These are phyloP conservation scores for Penicillium turbatum DNA, from an alignment of 495 filamentous ascomycete genomes.

Conservation along the genomic window DNA sequence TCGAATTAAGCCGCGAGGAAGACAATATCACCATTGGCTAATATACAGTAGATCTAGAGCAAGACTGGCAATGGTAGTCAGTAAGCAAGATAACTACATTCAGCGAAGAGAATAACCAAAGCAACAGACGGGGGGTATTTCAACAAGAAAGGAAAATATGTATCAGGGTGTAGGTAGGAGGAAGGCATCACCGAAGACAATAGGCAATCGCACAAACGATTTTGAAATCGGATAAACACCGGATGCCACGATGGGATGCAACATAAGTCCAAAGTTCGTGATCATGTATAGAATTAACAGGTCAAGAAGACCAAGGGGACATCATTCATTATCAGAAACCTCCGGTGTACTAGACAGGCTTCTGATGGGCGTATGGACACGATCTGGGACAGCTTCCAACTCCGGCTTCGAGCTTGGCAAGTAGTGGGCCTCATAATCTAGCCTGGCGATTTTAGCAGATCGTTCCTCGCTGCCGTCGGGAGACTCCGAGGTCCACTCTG, in stretches of 20 bases:
- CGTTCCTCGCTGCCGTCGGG: slow-evolving; percentile 26
- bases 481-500: slow-evolving; percentile 8
- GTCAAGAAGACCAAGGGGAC: slow-evolving; percentile 1
- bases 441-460: slow-evolving; percentile 41
- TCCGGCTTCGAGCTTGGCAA: slow-evolving; percentile 37
- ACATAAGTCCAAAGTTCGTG: slow-evolving; percentile 14
- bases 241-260: slow-evolving; percentile 31
- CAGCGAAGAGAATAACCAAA: slow-evolving; percentile 12
- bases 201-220: slow-evolving; percentile 1
- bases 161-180: neutral
- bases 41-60: slow-evolving; percentile 39
- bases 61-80: slow-evolving; percentile 14
- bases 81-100: slow-evolving; percentile 21
- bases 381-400: slow-evolving; percentile 32
- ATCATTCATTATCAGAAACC: slow-evolving; percentile 37
- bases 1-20: neutral
- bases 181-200: slow-evolving; percentile 1
- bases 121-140: slow-evolving; percentile 23
- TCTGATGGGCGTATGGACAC: slow-evolving; percentile 23
- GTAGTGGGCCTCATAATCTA: slow-evolving; percentile 33
- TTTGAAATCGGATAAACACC: slow-evolving; percentile 22
- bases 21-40: slow-evolving; percentile 21
- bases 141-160: slow-evolving; percentile 6
- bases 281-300: slow-evolving; percentile 9
- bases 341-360: slow-evolving; percentile 32